Base-by-base conservation (phyloP, 1,139 yeast species). In the Sugiyamaella sp. region DNA sequence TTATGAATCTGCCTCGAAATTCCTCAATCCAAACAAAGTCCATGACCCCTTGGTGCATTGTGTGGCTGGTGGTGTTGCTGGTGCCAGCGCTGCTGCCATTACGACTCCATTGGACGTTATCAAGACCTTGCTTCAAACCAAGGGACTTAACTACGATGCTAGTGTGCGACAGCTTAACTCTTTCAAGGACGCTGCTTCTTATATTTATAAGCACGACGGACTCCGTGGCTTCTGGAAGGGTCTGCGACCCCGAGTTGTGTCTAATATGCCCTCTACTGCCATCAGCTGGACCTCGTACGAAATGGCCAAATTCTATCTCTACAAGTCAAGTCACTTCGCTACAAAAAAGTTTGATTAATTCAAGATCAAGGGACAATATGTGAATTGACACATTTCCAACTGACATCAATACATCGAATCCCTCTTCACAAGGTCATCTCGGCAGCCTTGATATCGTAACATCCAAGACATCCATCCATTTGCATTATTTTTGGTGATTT, bases 271-370 rank as follows among this genome's bases (percentile, higher is more conserved):
- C 19, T 86, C 96, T 47, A 91, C 99, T 10, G 99, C 99, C 32
- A 91, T 93, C 57, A 85, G 96, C 60, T 93, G 99, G 99, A 93
- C 98, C 1, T 91, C 97, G 20, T 93, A 95, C 71, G 99, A 93
- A 70, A 89, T 91, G 95, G 98, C 97, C 42, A 93, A 93, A 72
- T 87, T 84, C 63, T 77, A 86, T 59, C 58, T 75, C 14, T 61
- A 62, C 62, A 63, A 61, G 17, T 42, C 49, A 2, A 45, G 33
- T 40, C 38, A 38, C 22, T 46, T 46, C n/a, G 29, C 29, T 17
- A 21, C n/a, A n/a, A 44, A 44, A 21, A 44, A 44, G 48, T 44
- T 44, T 22, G 40, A 44, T 22, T 44, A 44, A 27, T 21, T 8
- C 17, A 12, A n/a, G 24, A 38, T 17, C 24, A 12, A 29, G 14